Base-by-base conservation (phyloP, 2,329 filamentous ascomycete species). In the Byssoonygena ceratinophila region DNA sequence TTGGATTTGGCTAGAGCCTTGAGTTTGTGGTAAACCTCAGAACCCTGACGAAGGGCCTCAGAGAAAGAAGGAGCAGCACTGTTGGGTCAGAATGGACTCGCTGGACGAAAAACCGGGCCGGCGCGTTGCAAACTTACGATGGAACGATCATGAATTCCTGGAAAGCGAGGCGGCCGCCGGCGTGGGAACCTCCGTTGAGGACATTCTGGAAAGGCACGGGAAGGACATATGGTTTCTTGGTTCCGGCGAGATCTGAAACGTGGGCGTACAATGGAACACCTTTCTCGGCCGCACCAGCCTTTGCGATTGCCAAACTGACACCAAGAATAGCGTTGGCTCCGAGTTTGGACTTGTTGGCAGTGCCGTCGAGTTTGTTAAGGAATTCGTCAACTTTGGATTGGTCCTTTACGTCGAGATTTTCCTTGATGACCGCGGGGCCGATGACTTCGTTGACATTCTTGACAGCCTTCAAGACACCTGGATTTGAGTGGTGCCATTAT, bases 1-100 rank as follows among this genome's bases (percentile, higher is more conserved):
- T 87, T 92, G 87, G 96, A 92, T 87, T 97, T 97, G 72, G 92
- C 90, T 58, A 97, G 82, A 65, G 79, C 67, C 85, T 98, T 98
- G 66, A 98, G 86, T 76, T 87, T 85, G 76, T 97, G 91, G 84
- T 98, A 98, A 66, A 96, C 89, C 77, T 98, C 92, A 65, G 91
- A 76, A 73, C 92, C 92, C 76, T 94, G 88, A 72, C 91, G 90
- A 76, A 98, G 84, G 69, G 85, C 92, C 80, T 98, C 92, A 63
- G 84, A 82, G 83, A 98, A 98, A 58, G 86, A 84, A 57, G 89
- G 84, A 61, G 92, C 92, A 58, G 82, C 78, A 63, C 84, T 88
- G 56, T 40, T 34, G 7, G 46, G 29, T 58, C 44, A 63, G 59
- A 50, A 56, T 44, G 40, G 37, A 32, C 14, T 22, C 39, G 18